Base-by-base conservation (phyloP, 441 rosid genomes). In the Jatropha multifida region DNA sequence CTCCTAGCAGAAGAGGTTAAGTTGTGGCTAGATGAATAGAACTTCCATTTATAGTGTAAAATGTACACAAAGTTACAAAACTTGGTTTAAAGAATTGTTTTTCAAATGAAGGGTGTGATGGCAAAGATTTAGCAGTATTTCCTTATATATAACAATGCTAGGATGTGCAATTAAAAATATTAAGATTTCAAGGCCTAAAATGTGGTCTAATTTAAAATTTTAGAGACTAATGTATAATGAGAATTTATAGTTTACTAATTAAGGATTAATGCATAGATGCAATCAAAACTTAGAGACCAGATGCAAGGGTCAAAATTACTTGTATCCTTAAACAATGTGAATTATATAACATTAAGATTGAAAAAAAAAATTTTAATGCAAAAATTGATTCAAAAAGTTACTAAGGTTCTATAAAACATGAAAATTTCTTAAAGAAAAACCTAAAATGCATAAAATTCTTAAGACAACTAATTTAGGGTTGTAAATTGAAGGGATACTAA, bases 401-500 rank as follows among this genome's bases (percentile, higher is more conserved):
- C 3, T 14, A 27, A 41, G 42, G 38, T 71, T 42, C 41, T 9
- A 26, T 13, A 42, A 40, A 15, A 52, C 20, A 5, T 7, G 5
- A 42, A 42, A 56, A 54, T 5, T 48, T 44, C 20, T 68, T 13
- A 69, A 17, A 40, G 12, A 23, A 10, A 52, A 66, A 77, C 59
- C 38, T 71, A 40, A 48, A 54, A 8, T 41, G 65, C 10, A 18
- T 46, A 74, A 8, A 51, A 51, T 65, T 41, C 40, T 12, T 52
- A 55, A 17, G 5, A 46, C 8, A 49, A 55, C 49, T 27, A 60
- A 55, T 71, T 68, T n/a, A 55, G 74, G 58, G 42, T 56, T 56
- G 65, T 13, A 10, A 40, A 73, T 20, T 74, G 32, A 63, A 76
- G 37, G 56, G 71, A 60, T 84, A 88, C 95, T 87, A 80, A 96